Conservation (phyloP, 2,329 filamentous ascomycete species). For the Graphilbum fragrans region DNA sequence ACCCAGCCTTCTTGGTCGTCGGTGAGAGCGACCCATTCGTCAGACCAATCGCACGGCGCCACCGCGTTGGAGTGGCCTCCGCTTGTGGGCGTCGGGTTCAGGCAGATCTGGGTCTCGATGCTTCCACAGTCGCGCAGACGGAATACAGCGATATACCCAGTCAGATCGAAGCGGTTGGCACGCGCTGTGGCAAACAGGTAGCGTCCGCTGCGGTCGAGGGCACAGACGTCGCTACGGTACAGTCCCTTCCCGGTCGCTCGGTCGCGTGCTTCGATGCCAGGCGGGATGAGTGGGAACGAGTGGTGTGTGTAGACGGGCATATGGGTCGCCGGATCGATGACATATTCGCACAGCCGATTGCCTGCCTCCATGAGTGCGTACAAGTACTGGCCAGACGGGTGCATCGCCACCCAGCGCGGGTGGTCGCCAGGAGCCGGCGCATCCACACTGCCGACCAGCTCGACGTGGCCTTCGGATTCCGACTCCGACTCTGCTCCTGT, state of each 20-base stretch:
- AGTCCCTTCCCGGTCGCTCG: conserved; percentile 32
- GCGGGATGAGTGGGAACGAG: conserved; percentile 67
- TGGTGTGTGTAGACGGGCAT: conserved; percentile 69
- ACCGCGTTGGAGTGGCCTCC: conserved; percentile 84
- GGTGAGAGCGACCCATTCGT: conserved; percentile 83
- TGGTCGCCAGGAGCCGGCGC: conserved; percentile 64
- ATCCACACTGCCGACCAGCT: conserved; percentile 59
- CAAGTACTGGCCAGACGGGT: conserved; percentile 64
- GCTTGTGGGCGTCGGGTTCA: conserved; percentile 76
- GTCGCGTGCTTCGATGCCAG: conserved; percentile 44
- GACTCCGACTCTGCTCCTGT: conserved; percentile 18
- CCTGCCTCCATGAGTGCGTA: conserved; percentile 87
- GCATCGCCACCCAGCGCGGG: conserved; percentile 79
- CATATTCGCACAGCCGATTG: conserved; percentile 71
- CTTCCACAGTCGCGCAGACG: conserved; percentile 54
- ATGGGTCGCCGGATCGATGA: conserved; percentile 61
- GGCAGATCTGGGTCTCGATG: conserved; percentile 65
- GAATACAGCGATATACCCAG: conserved; percentile 76
- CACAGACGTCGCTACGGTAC: conserved; percentile 80
- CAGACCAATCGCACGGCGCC: conserved; percentile 69
- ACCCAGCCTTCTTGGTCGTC: conserved; percentile 81
- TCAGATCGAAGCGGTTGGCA: conserved; percentile 61
- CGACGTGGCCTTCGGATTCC: conserved; percentile 48
- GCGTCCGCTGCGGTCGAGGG: conserved; percentile 52
- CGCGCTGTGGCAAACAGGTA: conserved; percentile 82